A percentile compares a stretch with the other conserved stretches of the same genome.
phyloP scores from a whole-genome alignment of 305 asterid species.

The Fraxinus latifolia region DNA sequence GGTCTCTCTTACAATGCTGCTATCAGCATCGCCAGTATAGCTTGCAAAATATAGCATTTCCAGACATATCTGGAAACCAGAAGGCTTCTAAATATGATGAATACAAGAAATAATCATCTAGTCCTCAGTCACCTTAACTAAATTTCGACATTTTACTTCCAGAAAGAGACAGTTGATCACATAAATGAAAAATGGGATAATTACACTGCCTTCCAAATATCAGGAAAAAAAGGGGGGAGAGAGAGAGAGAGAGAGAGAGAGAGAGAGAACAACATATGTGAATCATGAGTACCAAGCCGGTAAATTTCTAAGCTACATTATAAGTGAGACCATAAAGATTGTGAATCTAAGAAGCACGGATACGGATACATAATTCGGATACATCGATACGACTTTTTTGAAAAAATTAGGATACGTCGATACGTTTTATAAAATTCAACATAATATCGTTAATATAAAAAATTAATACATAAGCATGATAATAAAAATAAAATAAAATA shows the following conservation, averaged over 20 bases:
- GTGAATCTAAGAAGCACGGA: not conserved
- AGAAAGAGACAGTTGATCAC: not conserved
- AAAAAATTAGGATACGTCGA: not conserved
- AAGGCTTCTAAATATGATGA: not conserved
- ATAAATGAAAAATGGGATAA: conserved; percentile 1
- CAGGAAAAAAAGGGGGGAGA: not conserved
- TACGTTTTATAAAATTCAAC: not conserved
- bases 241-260: not conserved
- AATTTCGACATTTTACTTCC: not conserved
- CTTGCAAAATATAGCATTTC: conserved; percentile 96
- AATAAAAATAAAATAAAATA: too few relatives aligned
- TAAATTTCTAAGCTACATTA: not conserved
- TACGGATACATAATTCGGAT: not conserved
- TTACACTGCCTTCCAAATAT: not conserved
- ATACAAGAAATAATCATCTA: not conserved
- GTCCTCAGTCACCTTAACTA: not conserved
- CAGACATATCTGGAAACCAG: conserved; percentile 62
- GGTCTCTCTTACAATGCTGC: conserved; percentile 82
- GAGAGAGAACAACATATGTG: not conserved
- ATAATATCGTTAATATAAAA: too few relatives aligned
- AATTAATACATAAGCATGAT: not conserved
- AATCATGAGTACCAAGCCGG: not conserved
- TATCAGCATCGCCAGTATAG: conserved; percentile 91
- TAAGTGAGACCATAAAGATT: not conserved
- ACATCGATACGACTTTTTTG: not conserved